A percentile compares a stretch with the other conserved stretches of the same genome.
Evolutionary conservation across 202 grass and related monocot genomes (phyloP).

Genomic region (Brachypodium distachyon): DNA sequence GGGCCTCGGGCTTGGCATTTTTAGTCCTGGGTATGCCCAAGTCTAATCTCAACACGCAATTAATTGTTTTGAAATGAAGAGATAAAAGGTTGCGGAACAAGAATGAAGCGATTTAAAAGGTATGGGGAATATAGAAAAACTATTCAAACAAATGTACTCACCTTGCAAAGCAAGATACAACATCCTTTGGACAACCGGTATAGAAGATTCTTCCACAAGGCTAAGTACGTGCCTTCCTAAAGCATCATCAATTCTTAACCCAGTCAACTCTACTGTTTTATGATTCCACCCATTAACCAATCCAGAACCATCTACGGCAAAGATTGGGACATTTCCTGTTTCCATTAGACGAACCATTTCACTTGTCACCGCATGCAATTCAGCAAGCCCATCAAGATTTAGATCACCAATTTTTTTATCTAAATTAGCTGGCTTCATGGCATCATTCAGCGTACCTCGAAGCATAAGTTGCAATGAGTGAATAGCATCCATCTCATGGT

Average conservation of each 20-base stretch:
- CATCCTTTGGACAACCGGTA: constrained; percentile 63
- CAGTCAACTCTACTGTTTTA: constrained; percentile 72
- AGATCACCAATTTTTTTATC: constrained; percentile 52
- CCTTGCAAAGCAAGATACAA: constrained; percentile 79
- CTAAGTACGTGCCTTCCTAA: constrained; percentile 84
- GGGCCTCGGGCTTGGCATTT: too few species aligned
- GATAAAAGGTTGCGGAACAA: background rate
- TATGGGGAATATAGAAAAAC: background rate
- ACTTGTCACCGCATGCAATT: constrained; percentile 85
- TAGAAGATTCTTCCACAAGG: constrained; percentile 71
- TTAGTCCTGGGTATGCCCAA: too few species aligned
- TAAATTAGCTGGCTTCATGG: background rate
- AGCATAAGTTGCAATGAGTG: constrained; percentile 96
- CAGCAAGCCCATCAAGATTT: constrained; percentile 72
- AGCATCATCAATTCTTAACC: constrained; percentile 68
- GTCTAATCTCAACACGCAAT: background rate
- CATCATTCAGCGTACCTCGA: constrained; percentile 49
- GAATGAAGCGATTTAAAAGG: background rate
- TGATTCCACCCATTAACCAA: constrained; percentile 94
- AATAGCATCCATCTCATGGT: constrained; percentile 94
- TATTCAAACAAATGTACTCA: constrained; percentile 20
- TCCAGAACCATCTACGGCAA: constrained; percentile 81
- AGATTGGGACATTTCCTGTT: constrained; percentile 85
- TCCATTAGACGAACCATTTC: constrained; percentile 98
- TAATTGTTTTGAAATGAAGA: background rate